Base-by-base conservation (phyloP, 1,139 yeast species). In the Lodderomyces oxycetoniae region DNA sequence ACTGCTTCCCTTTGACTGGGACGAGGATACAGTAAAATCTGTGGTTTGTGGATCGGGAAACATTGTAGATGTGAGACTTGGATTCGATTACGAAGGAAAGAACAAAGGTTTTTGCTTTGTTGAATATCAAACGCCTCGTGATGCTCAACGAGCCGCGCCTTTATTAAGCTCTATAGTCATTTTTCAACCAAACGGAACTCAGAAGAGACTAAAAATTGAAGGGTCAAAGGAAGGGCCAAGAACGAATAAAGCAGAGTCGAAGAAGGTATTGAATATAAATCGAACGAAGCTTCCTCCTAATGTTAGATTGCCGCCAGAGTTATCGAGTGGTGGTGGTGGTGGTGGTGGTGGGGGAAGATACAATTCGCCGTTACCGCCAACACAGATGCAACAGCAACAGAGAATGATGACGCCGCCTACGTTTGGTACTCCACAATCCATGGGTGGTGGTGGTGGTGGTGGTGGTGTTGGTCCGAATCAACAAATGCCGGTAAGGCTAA, bases 1-100 rank as follows among this genome's bases (percentile, higher is more conserved):
- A 10, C 74, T 66, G 48, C 59, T 79, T 22, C 86, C 86, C 1
- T 74, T 68, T 48, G 80, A 77, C 40, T 79, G 85, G 85, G 75
- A 67, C 46, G 80, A 73, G 36, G 67, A 68, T 28, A 67, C 63
- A 21, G 59, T 78, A 29, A 69, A 59, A 38, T 55, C 81, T 11
- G 80, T 79, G 14, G 81, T 77, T n/a, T 69, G 77, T 41, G 83
- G 83, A 2, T 64, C 79, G 4, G 85, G 85, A 2, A 66, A 68
- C 15, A 70, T 79, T 25, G 77, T 75, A 31, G 85, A 77, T 43
- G 79, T 78, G 11, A 66, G 84, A 44, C 60, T 79, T 41, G 77
- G 80, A 45, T 71, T 71, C 55, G 85, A 79, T 44, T 71, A 68
- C 41, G 71, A 70, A 12, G 77, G 80, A n/a, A 74, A 75, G 44